Evolutionary conservation across 1,284 basidiomycete genomes (phyloP), one percentile per base, ranked within the genome.

Genomic region (Gomphus bonarii): DNA sequence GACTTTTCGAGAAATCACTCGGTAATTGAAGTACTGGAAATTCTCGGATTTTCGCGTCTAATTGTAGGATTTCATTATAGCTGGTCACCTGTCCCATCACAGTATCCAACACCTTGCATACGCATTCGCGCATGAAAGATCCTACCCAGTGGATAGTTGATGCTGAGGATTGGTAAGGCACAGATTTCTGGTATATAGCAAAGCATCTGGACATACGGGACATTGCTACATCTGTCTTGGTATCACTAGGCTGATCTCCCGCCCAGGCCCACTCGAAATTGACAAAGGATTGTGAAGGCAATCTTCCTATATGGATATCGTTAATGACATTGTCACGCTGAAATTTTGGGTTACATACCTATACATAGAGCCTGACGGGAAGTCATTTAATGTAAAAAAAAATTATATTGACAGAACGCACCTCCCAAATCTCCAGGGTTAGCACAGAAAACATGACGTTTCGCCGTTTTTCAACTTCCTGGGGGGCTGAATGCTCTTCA

Each of bases 31-130:
- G 25, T 3, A 20, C 30, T 31, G 59, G 58, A 60, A 25, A 48
- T 30, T 58, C 59, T 16, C 61, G 49, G 18, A 63, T 56, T 28
- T 57, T 61, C n/a, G 54, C 50, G 30, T 63, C 62, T 11, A 63
- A 58, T 30, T 61, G 51, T 12, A 63, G 40, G 25, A 63, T 61
- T 5, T 50, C 50, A 18, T 47, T 53, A 52, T 63, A 63, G 20
- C 43, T 60, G 4, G 58, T 22, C 18, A 55, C 61, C 18, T 49
- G 57, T 12, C 52, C 51, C 22, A 57, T 42, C n/a, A 61, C 47
- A 35, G 47, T 48, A n/a, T 58, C 50, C 30, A 48, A 31, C 8
- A 63, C 53, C 14, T 50, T 43, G 4, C 46, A 10, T 20, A 49
- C 22, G 20, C 58, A 40, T 18, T 61, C 59, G 6, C 57, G 54